Evolutionary conservation across 176 grass and related monocot species (phyloP).

Genomic region (Olyra latifolia): DNA sequence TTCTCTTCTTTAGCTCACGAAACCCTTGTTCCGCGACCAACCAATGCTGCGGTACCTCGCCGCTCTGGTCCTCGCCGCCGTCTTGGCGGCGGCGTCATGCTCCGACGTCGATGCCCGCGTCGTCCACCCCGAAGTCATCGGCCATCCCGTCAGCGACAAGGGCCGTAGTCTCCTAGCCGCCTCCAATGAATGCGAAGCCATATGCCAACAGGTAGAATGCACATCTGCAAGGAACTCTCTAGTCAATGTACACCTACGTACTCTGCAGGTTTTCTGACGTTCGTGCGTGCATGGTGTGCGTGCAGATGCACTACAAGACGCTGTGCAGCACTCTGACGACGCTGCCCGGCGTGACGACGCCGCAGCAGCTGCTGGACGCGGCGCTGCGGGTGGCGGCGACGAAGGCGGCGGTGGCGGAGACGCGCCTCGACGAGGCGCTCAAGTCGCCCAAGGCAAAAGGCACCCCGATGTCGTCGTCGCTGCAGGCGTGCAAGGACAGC

Average conservation of each 20-base stretch:
- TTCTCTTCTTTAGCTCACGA: slow-evolving; percentile 20
- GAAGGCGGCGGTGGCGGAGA: slow-evolving; percentile 40
- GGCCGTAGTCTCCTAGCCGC: slow-evolving; percentile 33
- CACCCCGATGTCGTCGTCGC: neutral
- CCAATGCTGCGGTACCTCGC: slow-evolving; percentile 36
- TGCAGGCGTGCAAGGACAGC: slow-evolving; percentile 50
- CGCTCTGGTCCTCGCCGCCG: slow-evolving; percentile 19
- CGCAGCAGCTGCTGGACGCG: slow-evolving; percentile 38
- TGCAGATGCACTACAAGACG: slow-evolving; percentile 49
- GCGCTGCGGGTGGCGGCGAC: slow-evolving; percentile 20
- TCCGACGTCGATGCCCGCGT: slow-evolving; percentile 20
- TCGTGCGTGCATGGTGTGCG: neutral
- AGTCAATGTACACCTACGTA: neutral
- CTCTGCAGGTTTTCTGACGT: neutral
- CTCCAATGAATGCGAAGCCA: neutral
- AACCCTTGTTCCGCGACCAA: neutral
- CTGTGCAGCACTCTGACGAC: slow-evolving; percentile 40
- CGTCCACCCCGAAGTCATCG: slow-evolving; percentile 24
- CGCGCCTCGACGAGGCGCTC: neutral
- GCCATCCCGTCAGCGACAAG: neutral
- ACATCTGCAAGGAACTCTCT: neutral
- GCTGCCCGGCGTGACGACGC: slow-evolving; percentile 44
- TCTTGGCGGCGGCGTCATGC: slow-evolving; percentile 27
- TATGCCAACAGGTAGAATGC: slow-evolving; percentile 49
- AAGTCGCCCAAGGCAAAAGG: neutral